Evolutionary conservation across 164 flowering plant species (phyloP), one percentile per base, ranked within the genome.

Genomic region (Magnolia sinica): DNA sequence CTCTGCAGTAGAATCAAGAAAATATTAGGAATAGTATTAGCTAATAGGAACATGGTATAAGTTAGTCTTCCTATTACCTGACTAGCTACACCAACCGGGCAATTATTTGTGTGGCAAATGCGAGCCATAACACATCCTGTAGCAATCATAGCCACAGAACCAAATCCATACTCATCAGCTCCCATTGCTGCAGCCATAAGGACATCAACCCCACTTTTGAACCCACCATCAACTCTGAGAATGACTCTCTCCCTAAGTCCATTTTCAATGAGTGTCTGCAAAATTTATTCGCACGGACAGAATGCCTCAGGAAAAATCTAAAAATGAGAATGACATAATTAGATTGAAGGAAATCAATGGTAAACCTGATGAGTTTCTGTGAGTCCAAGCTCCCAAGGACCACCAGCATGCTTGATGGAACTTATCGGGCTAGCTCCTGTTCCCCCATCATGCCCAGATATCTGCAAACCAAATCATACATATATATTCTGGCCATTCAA

Each of bases 381-480:
- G 23, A 96, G 86, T 80, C 99, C 99, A 72, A 96, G 96, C 80
- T 96, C 99, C 99, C 99, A 96, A 75, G 99, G 99, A 82, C 98
- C 98, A 83, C 99, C 99, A 78, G 99, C 99, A 86, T 96, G 98
- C 85, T 96, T 96, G 64, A 96, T 96, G 64, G 98, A 92, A 84
- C 98, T 96, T 71, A 93, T 86, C 23, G 98, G 98, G 77, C 98
- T 93, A 59, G 99, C 99, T 79, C 99, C 99, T 71, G 99, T 96
- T 73, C 99, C 99, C 64, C 99, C 99, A 85, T 96, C 99, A 85
- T 96, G 99, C 72, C 99, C 99, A 65, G 99, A 96, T 87, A 96
- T 93, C 99, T 94, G 88, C 73, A 86, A 55, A 11, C 18, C 61
- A 55, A 55, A 55, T 11, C 18, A 55, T 16, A 55, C 2, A 55